Evolutionary conservation across 2,329 filamentous ascomycete genomes (phyloP).

Genomic region (Hyphodiscus sp.): DNA sequence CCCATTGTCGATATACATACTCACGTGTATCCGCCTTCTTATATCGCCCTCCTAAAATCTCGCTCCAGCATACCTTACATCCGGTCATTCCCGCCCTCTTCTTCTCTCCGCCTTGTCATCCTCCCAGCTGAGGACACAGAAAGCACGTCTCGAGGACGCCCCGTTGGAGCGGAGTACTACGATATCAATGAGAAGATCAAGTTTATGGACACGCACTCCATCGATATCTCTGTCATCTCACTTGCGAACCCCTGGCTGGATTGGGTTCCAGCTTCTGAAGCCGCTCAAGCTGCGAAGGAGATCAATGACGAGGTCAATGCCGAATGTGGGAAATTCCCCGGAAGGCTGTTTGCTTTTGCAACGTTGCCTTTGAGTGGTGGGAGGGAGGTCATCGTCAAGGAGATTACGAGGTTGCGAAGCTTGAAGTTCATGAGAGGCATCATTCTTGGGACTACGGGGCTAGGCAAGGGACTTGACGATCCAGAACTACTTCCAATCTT

Average conservation of each 20-base stretch:
- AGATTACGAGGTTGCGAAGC: slow-evolving; percentile 55
- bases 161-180: slow-evolving; percentile 77
- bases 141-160: slow-evolving; percentile 63
- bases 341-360: slow-evolving; percentile 75
- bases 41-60: slow-evolving; percentile 53
- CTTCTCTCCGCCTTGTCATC: slow-evolving; percentile 60
- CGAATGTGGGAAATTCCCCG: slow-evolving; percentile 61
- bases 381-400: slow-evolving; percentile 51
- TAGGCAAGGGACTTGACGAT: slow-evolving; percentile 79
- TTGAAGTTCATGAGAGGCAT: slow-evolving; percentile 73
- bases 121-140: slow-evolving; percentile 50
- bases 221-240: slow-evolving; percentile 78
- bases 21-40: slow-evolving; percentile 62
- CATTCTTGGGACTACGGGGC: slow-evolving; percentile 77
- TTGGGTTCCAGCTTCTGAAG: slow-evolving; percentile 60
- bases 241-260: slow-evolving; percentile 94
- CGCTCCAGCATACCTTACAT: slow-evolving; percentile 63
- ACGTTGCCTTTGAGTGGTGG: slow-evolving; percentile 71
- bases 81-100: slow-evolving; percentile 51
- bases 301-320: slow-evolving; percentile 74
- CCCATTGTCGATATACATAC: slow-evolving; percentile 61
- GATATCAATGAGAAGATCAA: slow-evolving; percentile 72
- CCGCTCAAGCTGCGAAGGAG: slow-evolving; percentile 53
- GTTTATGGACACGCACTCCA: slow-evolving; percentile 82
- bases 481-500: slow-evolving; percentile 65